Base-by-base conservation (phyloP, 139 green algal genomes). In the Chlamydomonas applanata region DNA sequence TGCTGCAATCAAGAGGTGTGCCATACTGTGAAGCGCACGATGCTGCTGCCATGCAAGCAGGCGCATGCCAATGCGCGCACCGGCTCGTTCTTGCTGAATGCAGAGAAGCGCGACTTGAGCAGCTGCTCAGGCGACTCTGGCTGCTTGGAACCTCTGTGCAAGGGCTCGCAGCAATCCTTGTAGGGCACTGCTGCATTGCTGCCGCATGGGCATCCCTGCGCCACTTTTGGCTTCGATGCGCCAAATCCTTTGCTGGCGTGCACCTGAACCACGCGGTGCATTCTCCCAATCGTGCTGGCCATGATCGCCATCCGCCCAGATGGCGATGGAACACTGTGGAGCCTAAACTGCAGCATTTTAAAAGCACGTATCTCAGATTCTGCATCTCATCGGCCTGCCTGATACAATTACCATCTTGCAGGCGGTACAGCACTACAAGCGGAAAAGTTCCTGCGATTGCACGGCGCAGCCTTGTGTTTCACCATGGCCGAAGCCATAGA, bases 401-500 rank as follows among this genome's bases (percentile, higher is more conserved):
- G 61, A 40, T 29, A n/a, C 29, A 68, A 9, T 9, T 46, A 27
- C 60, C 4, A 9, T 27, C 53, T 7, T 36, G 56, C 19, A 25
- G 27, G 59, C 11, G 17, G 4, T 25, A 11, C 25, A 44, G 27
- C 25, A 66, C 11, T 24, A 66, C 33, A 5, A 36, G 4, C 63
- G 7, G 11, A 53, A 52, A 11, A 56, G 5, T 7, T 46, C 32
- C 33, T 29, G 19, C 33, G 53, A 7, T 25, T 54, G 33, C 9
- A 52, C 16, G 4, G 7, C 20, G 34, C 59, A 20, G 34, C 19
- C 19, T 14, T 33, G 17, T 24, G 36, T 34, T 7, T 22, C 29
- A 46, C 27, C 45, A 62, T 29, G 45, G 63, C 64, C 1, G 75
- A 75, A 5, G 76, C 79, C 44, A 79, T 90, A 13, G 90, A 94